A percentile compares a stretch with the other conserved stretches of the same genome.
These are phyloP conservation scores for Talaromyces sp. DNA, from an alignment of 2,329 filamentous ascomycete genomes.

Conservation along the genomic window DNA sequence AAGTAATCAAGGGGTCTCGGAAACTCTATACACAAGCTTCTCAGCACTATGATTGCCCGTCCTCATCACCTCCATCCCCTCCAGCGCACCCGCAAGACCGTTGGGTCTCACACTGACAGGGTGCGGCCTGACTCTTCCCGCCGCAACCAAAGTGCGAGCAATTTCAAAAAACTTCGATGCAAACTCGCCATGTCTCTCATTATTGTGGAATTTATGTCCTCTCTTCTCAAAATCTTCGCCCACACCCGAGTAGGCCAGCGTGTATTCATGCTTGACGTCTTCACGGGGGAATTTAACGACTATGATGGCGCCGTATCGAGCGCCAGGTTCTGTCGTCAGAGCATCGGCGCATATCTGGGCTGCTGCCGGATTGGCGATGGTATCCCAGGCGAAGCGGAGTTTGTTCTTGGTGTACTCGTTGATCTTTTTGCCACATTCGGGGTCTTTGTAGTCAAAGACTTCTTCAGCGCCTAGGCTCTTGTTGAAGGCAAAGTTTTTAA, in stretches of 20 bases:
- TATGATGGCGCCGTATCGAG: conserved; percentile 14
- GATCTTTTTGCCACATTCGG: conserved; percentile 37
- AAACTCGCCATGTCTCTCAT: conserved; percentile 18
- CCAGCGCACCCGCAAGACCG: conserved; percentile 16
- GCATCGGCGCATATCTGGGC: conserved; percentile 16
- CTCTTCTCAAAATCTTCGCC: conserved; percentile 14
- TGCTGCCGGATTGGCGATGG: background rate
- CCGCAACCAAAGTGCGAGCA: conserved; percentile 11
- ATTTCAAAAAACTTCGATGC: conserved; percentile 11
- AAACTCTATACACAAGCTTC: conserved; percentile 18
- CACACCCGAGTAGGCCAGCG: conserved; percentile 12
- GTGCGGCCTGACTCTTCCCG: conserved; percentile 13
- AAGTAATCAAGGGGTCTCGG: conserved; percentile 13
- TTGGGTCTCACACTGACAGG: conserved; percentile 15
- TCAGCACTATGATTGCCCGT: conserved; percentile 13
- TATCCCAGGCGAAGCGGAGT: conserved; percentile 16
- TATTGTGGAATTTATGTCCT: background rate
- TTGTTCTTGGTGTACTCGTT: conserved; percentile 19
- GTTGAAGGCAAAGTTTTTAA: conserved; percentile 32
- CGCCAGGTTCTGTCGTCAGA: conserved; percentile 13
- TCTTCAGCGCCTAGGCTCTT: conserved; percentile 33
- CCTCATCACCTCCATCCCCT: conserved; percentile 15
- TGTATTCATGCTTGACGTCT: conserved; percentile 14
- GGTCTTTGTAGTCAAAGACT: conserved; percentile 43
- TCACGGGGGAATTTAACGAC: conserved; percentile 9